Percentiles rank a stretch among this genome's conserved stretches.
Conservation (phyloP, 192 early-diverging fungal species). For the Borealophlyctis nickersoniae region DNA sequence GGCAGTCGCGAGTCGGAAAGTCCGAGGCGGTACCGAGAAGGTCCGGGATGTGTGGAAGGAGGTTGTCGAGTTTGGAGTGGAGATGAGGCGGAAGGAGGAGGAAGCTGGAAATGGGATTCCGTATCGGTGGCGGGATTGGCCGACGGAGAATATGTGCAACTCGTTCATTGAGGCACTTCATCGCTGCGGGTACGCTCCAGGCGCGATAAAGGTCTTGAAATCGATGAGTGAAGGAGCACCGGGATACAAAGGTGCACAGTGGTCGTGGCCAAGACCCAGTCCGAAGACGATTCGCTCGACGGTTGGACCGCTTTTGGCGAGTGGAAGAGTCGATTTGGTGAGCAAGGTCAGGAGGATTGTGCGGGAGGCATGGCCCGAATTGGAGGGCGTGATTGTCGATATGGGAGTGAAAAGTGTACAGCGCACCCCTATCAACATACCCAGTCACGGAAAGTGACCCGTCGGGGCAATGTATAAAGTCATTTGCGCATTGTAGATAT, state of each 20-base stretch:
- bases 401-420: no score
- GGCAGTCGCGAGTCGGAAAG: neutral
- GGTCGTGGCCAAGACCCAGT: constrained; percentile 12
- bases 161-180: constrained; percentile 23
- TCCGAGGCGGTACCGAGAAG: neutral
- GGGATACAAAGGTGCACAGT: neutral
- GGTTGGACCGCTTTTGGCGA: neutral
- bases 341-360: constrained; percentile 5
- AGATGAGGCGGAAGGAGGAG: neutral
- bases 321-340: constrained; percentile 1
- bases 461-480: no score
- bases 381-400: neutral
- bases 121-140: constrained; percentile 1
- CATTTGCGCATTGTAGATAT: no score
- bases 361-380: constrained; percentile 8
- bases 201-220: constrained; percentile 11
- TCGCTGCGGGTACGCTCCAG: constrained; percentile 2
- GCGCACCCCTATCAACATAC: neutral
- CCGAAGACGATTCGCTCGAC: constrained; percentile 17
- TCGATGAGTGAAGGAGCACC: neutral
- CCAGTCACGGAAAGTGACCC: no score
- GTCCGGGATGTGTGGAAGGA: constrained; percentile 11
- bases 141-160: constrained; percentile 33
- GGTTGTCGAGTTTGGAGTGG: neutral
- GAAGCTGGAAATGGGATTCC: neutral